These are phyloP conservation scores for Venturia aucupariae DNA, from an alignment of 2,329 filamentous ascomycete species.

Conservation along the genomic window DNA sequence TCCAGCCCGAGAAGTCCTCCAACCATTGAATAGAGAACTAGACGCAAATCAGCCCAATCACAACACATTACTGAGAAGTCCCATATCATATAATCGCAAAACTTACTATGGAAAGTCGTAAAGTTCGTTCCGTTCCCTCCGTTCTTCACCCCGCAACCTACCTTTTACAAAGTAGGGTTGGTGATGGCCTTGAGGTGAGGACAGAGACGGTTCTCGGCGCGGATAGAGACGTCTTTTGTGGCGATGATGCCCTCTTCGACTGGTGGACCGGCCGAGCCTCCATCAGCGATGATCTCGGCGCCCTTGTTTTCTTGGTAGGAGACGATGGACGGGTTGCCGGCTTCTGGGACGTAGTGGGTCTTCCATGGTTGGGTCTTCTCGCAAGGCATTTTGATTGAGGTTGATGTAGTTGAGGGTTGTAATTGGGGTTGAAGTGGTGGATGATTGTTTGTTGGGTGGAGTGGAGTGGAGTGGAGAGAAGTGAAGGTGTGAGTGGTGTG, in stretches of 20 bases:
- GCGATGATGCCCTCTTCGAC: neutral
- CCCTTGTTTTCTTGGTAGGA: neutral
- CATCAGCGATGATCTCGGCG: slow-evolving; percentile 1
- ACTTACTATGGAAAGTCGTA: neutral
- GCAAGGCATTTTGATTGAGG: neutral
- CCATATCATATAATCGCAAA: too few species aligned
- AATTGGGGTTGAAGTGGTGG: neutral
- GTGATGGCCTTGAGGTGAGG: neutral
- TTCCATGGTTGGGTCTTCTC: neutral
- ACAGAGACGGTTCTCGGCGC: neutral
- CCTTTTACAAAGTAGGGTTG: neutral
- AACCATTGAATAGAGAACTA: neutral
- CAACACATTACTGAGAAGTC: neutral
- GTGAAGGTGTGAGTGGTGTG: too few species aligned
- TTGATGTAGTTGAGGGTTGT: neutral
- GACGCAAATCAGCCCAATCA: neutral
- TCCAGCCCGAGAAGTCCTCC: neutral
- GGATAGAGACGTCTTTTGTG: neutral
- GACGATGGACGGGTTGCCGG: neutral
- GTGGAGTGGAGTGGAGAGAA: neutral
- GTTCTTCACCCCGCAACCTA: neutral
- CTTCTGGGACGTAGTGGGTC: neutral
- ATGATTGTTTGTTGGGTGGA: too few species aligned
- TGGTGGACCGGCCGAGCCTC: neutral
- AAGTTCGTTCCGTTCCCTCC: neutral